Percentiles rank a stretch among this genome's conserved stretches.
These are phyloP conservation scores for Yamadazyma takamatsuzukensis DNA, from an alignment of 805 yeast genomes.

Conservation along the genomic window DNA sequence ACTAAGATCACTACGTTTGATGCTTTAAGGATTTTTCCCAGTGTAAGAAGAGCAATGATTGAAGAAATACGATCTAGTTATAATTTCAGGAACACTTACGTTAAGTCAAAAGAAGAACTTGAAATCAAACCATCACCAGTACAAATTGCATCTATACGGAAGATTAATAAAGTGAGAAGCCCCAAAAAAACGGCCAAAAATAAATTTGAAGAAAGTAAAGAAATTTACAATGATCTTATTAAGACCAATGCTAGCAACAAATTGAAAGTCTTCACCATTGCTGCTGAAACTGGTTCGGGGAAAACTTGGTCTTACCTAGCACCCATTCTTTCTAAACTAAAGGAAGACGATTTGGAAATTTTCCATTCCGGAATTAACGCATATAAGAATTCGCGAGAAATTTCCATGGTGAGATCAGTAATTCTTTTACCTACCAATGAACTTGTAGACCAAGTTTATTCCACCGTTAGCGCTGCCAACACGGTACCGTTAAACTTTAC, in stretches of 20 bases:
- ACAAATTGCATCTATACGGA: constrained; percentile 70
- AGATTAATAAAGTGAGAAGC: constrained; percentile 42
- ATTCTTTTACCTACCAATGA: constrained; percentile 90
- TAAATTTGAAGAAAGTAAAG: constrained; percentile 16
- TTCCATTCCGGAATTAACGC: constrained; percentile 16
- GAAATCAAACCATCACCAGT: constrained; percentile 68
- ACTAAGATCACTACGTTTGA: constrained; percentile 58
- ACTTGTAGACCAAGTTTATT: constrained; percentile 73
- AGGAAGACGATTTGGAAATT: constrained; percentile 46
- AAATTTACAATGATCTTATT: constrained; percentile 24
- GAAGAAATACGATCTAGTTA: constrained; percentile 46
- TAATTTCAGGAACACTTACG: constrained; percentile 29
- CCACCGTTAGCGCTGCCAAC: constrained; percentile 34
- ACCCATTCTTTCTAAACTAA: constrained; percentile 66
- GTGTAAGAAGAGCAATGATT: constrained; percentile 58
- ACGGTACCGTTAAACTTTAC: constrained; percentile 18
- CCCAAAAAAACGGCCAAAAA: constrained; percentile 21
- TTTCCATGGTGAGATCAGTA: constrained; percentile 55
- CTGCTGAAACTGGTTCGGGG: constrained; percentile 97
- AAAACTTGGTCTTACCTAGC: constrained; percentile 90
- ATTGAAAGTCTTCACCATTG: constrained; percentile 67
- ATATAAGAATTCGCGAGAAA: constrained; percentile 20
- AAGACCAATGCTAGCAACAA: constrained; percentile 26
- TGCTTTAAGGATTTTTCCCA: constrained; percentile 64
- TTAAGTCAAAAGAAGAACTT: constrained; percentile 27